phyloP scores from a whole-genome alignment of 345 rosid genomes.

The Cardiospermum halicacabum region DNA sequence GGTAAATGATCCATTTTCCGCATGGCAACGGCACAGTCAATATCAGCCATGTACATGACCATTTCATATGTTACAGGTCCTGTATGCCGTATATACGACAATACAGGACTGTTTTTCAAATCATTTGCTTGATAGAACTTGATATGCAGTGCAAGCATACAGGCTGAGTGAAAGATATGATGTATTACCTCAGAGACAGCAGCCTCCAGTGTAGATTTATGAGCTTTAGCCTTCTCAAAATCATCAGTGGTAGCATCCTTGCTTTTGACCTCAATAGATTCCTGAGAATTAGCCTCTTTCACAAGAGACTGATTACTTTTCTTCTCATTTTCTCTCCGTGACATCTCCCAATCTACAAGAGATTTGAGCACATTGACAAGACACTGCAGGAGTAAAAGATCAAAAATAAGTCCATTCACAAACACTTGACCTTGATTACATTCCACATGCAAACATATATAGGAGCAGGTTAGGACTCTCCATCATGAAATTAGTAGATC shows the following conservation, averaged over 20 bases:
- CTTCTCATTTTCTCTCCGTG: conserved; percentile 41
- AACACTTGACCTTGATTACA: conserved; percentile 16
- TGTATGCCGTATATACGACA: too few relatives aligned
- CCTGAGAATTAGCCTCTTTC: conserved; percentile 34
- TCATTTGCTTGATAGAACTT: too few relatives aligned
- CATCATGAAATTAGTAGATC: not conserved
- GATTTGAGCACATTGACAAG: conserved; percentile 86
- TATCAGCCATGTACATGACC: too few relatives aligned
- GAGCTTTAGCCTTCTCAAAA: conserved; percentile 97
- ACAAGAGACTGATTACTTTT: conserved; percentile 39
- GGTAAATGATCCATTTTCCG: too few relatives aligned
- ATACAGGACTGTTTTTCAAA: too few relatives aligned
- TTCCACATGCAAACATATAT: not conserved
- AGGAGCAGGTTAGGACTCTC: not conserved
- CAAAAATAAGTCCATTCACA: conserved; percentile 20
- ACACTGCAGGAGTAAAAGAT: conserved; percentile 57
- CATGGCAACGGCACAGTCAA: too few relatives aligned
- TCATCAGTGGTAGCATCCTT: conserved; percentile 69
- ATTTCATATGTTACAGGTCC: too few relatives aligned
- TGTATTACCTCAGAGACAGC: conserved; percentile 73
- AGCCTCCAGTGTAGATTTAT: conserved; percentile 90
- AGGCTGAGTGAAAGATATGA: conserved; percentile 8
- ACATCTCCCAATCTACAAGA: conserved; percentile 92
- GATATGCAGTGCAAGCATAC: too few relatives aligned
- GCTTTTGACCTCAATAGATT: conserved; percentile 46